Evolutionary conservation across 129 eudicot species (phyloP), one percentile per base, ranked within the genome.

Genomic region (Solidago caesia): DNA sequence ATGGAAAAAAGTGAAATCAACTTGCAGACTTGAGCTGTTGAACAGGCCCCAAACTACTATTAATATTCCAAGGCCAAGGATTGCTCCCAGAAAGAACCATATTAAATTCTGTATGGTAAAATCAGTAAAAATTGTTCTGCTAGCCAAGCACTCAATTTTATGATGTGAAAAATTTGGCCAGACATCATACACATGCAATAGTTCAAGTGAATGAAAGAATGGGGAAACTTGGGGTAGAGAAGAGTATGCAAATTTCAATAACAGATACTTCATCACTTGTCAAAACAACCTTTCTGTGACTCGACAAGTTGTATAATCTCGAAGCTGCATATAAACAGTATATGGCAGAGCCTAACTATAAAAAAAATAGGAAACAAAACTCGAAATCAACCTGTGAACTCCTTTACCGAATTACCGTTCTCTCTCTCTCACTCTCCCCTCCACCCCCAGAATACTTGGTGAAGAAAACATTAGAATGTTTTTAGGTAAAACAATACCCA

Each of bases 1-100:
- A 72, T 53, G 59, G 79, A 63, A 44, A 72, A 63, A 64, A 26
- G 44, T 21, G 39, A 79, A 64, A 27, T 44, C 73, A 64, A 53
- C 29, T 14, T 59, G 57, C 77, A 14, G 33, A 71, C 67, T 53
- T 61, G 67, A 52, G n/a, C 16, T 52, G 58, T 52, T 52, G 6
- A 67, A 44, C 45, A 68, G 61, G 61, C 75, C 73, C 21, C 21
- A 21, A 21, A 21, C 21, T 0, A 21, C 21, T 21, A 21, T 21
- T 21, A 21, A 21, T 21, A 21, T 62, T 26, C 43, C 27, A 8
- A 67, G 44, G 61, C 61, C 12, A 52, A 52, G n/a, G 58, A 52
- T 52, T 52, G 8, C 64, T 75, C 64, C 29, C 21, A 6, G 47
- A 70, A 70, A 68, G 26, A 68, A 25, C 60, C n/a, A 39, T 41